Evolutionary conservation across 1,284 basidiomycete genomes (phyloP).

Genomic region (Ceratobasidium papillatum): DNA sequence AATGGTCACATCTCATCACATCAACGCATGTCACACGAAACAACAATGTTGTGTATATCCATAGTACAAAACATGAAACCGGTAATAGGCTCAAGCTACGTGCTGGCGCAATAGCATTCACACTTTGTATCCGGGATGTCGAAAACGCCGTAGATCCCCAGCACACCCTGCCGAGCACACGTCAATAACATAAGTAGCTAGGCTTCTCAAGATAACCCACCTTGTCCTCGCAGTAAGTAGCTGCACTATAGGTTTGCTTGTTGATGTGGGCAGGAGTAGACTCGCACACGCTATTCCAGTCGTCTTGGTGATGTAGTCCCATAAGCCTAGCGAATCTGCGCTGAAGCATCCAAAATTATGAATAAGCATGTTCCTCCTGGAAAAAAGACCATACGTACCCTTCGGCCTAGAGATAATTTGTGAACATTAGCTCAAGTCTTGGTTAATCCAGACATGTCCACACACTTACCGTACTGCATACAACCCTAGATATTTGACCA

Average conservation of each 20-base stretch:
- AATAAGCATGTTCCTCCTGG: not conserved
- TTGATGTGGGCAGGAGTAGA: conserved; percentile 12
- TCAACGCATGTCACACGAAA: too few species aligned
- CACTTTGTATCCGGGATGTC: conserved; percentile 20
- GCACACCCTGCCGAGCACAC: not conserved
- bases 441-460: not conserved
- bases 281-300: conserved; percentile 36
- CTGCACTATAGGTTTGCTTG: not conserved
- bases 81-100: too few species aligned
- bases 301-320: conserved; percentile 10
- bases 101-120: conserved; percentile 22
- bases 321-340: conserved; percentile 25
- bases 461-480: conserved; percentile 32
- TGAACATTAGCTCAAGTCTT: not conserved
- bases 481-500: conserved; percentile 12
- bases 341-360: not conserved
- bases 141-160: conserved; percentile 34
- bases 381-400: not conserved
- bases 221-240: conserved; percentile 35
- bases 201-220: not conserved
- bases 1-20: not conserved
- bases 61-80: too few species aligned
- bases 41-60: too few species aligned
- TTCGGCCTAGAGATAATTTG: not conserved
- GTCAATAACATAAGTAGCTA: not conserved